Percentiles rank a stretch among this genome's conserved stretches.
These are phyloP conservation scores for Plasmodium billcollinsi DNA, from an alignment of 169 alveolate genomes.

Conservation along the genomic window DNA sequence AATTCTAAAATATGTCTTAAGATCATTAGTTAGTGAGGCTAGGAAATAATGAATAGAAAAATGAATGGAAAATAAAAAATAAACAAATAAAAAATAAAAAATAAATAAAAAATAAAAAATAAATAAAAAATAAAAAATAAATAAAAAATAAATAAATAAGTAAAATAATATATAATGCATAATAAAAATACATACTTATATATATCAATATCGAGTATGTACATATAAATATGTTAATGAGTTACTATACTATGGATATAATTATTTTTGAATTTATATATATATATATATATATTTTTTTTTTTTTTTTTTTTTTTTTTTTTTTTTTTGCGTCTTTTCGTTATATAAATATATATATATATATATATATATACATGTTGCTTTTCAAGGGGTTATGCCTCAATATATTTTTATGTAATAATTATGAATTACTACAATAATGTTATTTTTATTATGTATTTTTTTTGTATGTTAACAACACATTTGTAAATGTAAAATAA, in stretches of 20 bases:
- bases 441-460: no score
- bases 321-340: no score
- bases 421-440: no score
- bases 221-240: background rate
- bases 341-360: no score
- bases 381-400: no score
- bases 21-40: constrained; percentile 83
- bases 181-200: background rate
- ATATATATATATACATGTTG: no score
- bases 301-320: no score
- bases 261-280: background rate
- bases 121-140: background rate
- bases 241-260: background rate
- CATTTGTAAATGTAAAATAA: no score
- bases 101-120: background rate
- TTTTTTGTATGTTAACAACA: no score
- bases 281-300: background rate
- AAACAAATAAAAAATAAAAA: background rate
- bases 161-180: background rate
- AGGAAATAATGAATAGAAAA: background rate
- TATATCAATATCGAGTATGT: background rate
- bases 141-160: background rate
- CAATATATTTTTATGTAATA: no score
- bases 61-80: background rate
- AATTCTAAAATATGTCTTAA: constrained; percentile 92